These are phyloP conservation scores for Rossbeevera mucosa DNA, from an alignment of 768 basidiomycete genomes.

Conservation along the genomic window DNA sequence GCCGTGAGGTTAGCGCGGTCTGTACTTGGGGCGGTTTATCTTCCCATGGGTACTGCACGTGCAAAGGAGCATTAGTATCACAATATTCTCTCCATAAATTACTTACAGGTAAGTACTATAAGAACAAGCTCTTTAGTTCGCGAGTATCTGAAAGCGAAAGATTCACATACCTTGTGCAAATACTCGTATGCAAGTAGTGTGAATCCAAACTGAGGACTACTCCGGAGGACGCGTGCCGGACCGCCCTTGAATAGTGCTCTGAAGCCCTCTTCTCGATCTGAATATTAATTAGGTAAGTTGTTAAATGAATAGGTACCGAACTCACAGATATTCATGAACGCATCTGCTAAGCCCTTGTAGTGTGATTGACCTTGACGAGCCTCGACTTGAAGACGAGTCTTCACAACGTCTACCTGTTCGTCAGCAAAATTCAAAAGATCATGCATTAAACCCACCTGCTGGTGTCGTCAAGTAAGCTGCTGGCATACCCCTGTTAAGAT, in stretches of 20 bases:
- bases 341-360: slow-evolving; percentile 88
- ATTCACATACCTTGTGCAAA: slow-evolving; percentile 52
- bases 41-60: slow-evolving; percentile 74
- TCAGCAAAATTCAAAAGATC: slow-evolving; percentile 14
- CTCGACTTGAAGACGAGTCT: slow-evolving; percentile 94
- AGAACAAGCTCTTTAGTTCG: background rate
- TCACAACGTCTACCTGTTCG: slow-evolving; percentile 75
- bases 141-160: background rate
- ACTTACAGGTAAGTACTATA: slow-evolving; percentile 33
- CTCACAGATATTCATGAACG: slow-evolving; percentile 86
- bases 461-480: slow-evolving; percentile 93
- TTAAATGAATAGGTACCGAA: slow-evolving; percentile 15
- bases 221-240: slow-evolving; percentile 79
- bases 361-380: slow-evolving; percentile 84
- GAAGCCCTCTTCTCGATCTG: slow-evolving; percentile 87
- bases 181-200: slow-evolving; percentile 80
- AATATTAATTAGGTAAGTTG: slow-evolving; percentile 1
- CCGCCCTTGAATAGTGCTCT: slow-evolving; percentile 90
- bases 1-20: slow-evolving; percentile 64
- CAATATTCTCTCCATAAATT: background rate
- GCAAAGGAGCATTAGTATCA: slow-evolving; percentile 3
- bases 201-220: slow-evolving; percentile 93
- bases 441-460: slow-evolving; percentile 51
- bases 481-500: slow-evolving; percentile 81
- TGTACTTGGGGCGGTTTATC: slow-evolving; percentile 62